These are phyloP conservation scores for Naegleria gruberi DNA, from an alignment of 208 protist genomes.

Conservation along the genomic window DNA sequence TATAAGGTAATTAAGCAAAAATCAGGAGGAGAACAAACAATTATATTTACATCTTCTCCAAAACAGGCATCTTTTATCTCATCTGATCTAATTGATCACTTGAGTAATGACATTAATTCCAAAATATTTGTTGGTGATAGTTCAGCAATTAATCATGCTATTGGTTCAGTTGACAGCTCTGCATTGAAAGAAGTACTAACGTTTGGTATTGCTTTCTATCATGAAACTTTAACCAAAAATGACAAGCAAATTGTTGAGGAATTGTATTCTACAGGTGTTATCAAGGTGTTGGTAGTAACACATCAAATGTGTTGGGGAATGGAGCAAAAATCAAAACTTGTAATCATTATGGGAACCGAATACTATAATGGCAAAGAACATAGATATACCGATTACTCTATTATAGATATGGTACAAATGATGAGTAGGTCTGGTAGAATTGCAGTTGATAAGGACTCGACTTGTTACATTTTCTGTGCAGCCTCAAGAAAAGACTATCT, in stretches of 20 bases:
- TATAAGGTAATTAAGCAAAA: slow-evolving; percentile 58
- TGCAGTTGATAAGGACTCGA: slow-evolving; percentile 48
- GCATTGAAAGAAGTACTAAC: slow-evolving; percentile 28
- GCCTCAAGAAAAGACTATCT: slow-evolving; percentile 78
- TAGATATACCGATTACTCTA: slow-evolving; percentile 78
- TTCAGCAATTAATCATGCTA: not conserved
- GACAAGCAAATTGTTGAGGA: slow-evolving; percentile 41
- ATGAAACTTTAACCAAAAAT: slow-evolving; percentile 46
- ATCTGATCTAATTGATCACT: slow-evolving; percentile 58
- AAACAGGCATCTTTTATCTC: slow-evolving; percentile 73
- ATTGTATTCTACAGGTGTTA: slow-evolving; percentile 42
- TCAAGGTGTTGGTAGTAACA: slow-evolving; percentile 73
- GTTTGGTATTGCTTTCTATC: slow-evolving; percentile 85
- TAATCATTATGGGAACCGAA: slow-evolving; percentile 90
- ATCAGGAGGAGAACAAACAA: slow-evolving; percentile 53
- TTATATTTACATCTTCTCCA: slow-evolving; percentile 79
- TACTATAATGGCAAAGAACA: slow-evolving; percentile 72
- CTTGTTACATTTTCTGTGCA: slow-evolving; percentile 57
- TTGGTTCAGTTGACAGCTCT: not conserved
- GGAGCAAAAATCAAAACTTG: slow-evolving; percentile 82
- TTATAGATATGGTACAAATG: slow-evolving; percentile 88
- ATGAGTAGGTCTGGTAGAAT: slow-evolving; percentile 75
- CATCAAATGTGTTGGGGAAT: slow-evolving; percentile 81
- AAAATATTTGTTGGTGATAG: slow-evolving; percentile 36
- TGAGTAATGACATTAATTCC: slow-evolving; percentile 41